phyloP scores from a whole-genome alignment of 495 filamentous ascomycete genomes.

The Daldinia loculata region DNA sequence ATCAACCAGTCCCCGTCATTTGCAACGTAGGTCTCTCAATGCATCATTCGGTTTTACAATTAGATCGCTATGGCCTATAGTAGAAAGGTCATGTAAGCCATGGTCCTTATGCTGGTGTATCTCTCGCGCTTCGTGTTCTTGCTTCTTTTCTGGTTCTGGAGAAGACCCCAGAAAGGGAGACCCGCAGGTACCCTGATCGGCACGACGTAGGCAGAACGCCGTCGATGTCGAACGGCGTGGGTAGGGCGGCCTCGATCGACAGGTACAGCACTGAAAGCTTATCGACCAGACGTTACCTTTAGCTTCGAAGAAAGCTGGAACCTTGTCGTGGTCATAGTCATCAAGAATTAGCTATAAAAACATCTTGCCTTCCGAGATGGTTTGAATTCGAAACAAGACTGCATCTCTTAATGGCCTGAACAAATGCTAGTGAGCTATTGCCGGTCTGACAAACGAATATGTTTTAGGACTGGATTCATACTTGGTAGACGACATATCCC shows the following conservation, averaged over 20 bases:
- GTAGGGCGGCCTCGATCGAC: background rate
- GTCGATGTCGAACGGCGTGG: background rate
- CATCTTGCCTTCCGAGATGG: background rate
- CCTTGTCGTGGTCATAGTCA: background rate
- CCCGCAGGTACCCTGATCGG: background rate
- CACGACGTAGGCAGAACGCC: background rate
- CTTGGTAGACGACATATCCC: conserved; percentile 8
- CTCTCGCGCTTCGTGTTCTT: background rate
- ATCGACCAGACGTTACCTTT: background rate
- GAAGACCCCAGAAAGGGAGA: background rate
- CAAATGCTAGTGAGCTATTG: background rate
- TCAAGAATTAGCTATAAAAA: background rate
- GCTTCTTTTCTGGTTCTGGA: background rate
- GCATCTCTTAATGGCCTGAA: background rate
- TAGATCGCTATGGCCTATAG: too few species aligned
- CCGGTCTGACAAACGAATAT: background rate
- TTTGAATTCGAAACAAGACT: background rate
- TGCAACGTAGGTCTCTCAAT: too few species aligned
- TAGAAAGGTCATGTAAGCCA: background rate
- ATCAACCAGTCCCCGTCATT: too few species aligned
- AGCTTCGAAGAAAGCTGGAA: background rate
- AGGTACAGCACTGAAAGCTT: background rate
- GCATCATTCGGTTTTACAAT: too few species aligned
- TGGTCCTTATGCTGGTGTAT: background rate
- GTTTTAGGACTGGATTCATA: background rate